A percentile compares a stretch with the other conserved stretches of the same genome.
Evolutionary conservation across 2,329 filamentous ascomycete genomes (phyloP).

Genomic region (Arachnopeziza araneosa): DNA sequence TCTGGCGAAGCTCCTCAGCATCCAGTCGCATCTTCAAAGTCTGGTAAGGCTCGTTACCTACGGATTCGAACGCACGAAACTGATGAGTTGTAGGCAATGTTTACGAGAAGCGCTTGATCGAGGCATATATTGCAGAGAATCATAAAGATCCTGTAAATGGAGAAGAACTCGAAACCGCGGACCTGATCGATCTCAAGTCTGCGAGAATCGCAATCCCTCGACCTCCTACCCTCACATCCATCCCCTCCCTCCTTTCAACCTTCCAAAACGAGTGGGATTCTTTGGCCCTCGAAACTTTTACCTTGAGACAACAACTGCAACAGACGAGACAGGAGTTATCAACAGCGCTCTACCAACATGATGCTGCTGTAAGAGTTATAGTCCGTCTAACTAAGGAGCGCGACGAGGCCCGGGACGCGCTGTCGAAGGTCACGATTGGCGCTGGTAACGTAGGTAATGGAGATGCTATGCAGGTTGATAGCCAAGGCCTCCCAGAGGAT

Average conservation of each 20-base stretch:
- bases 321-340: conserved; percentile 91
- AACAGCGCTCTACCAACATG: conserved; percentile 91
- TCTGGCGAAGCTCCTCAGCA: conserved; percentile 94
- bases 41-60: conserved; percentile 52
- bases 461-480: conserved; percentile 92
- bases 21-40: conserved; percentile 92
- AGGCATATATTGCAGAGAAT: conserved; percentile 89
- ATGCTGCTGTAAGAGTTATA: conserved; percentile 94
- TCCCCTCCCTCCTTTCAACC: conserved; percentile 85
- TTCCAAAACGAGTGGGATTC: conserved; percentile 99
- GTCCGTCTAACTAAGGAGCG: conserved; percentile 84
- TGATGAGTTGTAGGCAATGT: conserved; percentile 59
- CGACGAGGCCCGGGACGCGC: conserved; percentile 83
- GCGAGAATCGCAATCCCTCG: conserved; percentile 79
- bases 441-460: conserved; percentile 50
- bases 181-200: conserved; percentile 83
- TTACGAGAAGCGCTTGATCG: conserved; percentile 92
- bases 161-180: conserved; percentile 75
- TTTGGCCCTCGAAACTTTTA: conserved; percentile 84
- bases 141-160: conserved; percentile 88
- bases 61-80: conserved; percentile 2
- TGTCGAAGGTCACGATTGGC: conserved; percentile 78
- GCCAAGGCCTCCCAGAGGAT: conserved; percentile 65
- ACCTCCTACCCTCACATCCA: conserved; percentile 90
- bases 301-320: conserved; percentile 79